Evolutionary conservation across 108 stramenopile genomes (phyloP).

Genomic region (Cyclostephanos invisitatus): DNA sequence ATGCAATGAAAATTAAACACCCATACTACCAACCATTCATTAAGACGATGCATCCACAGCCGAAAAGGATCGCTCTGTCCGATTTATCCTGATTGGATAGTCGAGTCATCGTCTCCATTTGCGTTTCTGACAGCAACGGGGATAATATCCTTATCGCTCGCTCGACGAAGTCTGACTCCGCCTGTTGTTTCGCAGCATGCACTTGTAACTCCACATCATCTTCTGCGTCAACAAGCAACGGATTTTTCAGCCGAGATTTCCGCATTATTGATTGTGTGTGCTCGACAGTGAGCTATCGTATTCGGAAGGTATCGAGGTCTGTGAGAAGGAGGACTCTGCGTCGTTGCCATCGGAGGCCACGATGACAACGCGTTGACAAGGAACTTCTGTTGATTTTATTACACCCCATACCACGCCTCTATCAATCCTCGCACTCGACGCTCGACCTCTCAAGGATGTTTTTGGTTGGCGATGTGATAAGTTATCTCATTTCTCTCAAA

Average conservation of each 20-base stretch:
- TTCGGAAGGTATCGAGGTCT: too few relatives aligned
- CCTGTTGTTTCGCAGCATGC: neutral
- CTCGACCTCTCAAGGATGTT: too few relatives aligned
- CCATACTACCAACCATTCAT: constrained; percentile 17
- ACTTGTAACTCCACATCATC: neutral
- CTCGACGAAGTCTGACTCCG: constrained; percentile 14
- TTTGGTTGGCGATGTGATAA: too few relatives aligned
- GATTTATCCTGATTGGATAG: constrained; percentile 12
- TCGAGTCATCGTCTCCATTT: constrained; percentile 9
- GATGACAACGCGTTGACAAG: too few relatives aligned
- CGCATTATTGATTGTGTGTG: neutral
- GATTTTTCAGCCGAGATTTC: constrained; percentile 1
- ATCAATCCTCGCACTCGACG: too few relatives aligned
- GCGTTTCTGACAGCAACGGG: constrained; percentile 7
- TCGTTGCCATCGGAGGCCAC: too few relatives aligned
- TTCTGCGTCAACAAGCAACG: neutral
- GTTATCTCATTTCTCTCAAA: too few relatives aligned
- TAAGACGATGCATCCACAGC: constrained; percentile 19
- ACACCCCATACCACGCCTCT: too few relatives aligned
- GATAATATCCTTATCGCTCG: neutral
- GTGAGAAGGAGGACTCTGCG: too few relatives aligned
- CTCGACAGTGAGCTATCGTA: too few relatives aligned
- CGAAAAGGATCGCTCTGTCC: constrained; percentile 20
- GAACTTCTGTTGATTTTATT: too few relatives aligned
- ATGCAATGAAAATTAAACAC: neutral